Conservation (phyloP, 371 early-diverging fungal genomes). For the Funneliformis caledonium region DNA sequence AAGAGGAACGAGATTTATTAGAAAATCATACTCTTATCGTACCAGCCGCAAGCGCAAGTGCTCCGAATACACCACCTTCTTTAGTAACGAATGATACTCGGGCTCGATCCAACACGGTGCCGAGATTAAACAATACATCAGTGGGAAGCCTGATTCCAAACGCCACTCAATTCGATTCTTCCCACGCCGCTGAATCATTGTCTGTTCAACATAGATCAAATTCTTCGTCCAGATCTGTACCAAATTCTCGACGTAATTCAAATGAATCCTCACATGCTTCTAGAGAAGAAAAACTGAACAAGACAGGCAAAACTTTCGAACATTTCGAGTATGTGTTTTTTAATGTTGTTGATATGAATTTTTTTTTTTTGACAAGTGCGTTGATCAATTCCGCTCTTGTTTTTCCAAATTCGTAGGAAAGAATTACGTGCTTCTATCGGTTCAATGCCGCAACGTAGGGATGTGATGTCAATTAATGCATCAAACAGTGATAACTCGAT, state of each 20-base stretch:
- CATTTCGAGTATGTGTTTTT: conserved; percentile 20
- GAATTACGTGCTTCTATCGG: neutral
- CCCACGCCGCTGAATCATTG: conserved; percentile 4
- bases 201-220: neutral
- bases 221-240: conserved; percentile 45
- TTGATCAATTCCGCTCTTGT: neutral
- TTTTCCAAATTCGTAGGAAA: conserved; percentile 4
- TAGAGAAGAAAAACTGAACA: conserved; percentile 40
- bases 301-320: conserved; percentile 36
- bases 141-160: neutral
- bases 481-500: conserved; percentile 19
- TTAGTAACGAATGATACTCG: conserved; percentile 23
- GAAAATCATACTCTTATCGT: conserved; percentile 4
- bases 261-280: conserved; percentile 43
- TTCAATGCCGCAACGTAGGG: conserved; percentile 19
- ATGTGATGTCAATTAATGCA: neutral
- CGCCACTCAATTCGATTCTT: neutral
- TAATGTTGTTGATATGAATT: too few relatives aligned
- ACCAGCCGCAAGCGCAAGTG: conserved; percentile 13
- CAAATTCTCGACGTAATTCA: conserved; percentile 52
- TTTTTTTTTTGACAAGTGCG: neutral
- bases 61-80: conserved; percentile 27
- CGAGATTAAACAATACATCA: neutral
- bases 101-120: conserved; percentile 37
- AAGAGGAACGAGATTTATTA: conserved; percentile 51